A percentile compares a stretch with the other conserved stretches of the same genome.
phyloP scores from a whole-genome alignment of 495 filamentous ascomycete species.

The Talaromyces adpressus region DNA sequence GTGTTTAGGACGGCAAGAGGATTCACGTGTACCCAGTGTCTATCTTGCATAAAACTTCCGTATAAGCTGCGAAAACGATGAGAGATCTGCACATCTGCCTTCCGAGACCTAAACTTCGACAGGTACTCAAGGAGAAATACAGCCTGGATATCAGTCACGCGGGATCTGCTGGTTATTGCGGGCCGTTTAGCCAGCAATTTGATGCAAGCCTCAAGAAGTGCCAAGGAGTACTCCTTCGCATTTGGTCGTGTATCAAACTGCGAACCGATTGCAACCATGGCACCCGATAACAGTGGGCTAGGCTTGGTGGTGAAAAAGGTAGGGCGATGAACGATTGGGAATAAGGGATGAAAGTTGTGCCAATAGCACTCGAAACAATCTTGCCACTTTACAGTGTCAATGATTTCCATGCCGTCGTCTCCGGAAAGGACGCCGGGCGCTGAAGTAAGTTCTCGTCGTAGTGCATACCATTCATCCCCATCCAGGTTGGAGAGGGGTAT shows the following conservation, averaged over 20 bases:
- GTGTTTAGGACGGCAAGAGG: constrained; percentile 10
- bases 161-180: constrained; percentile 14
- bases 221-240: constrained; percentile 24
- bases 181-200: constrained; percentile 24
- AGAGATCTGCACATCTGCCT: constrained; percentile 12
- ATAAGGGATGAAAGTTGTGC: constrained; percentile 31
- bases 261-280: constrained; percentile 34
- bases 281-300: constrained; percentile 28
- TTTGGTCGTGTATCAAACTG: constrained; percentile 25
- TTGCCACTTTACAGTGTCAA: constrained; percentile 25
- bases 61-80: constrained; percentile 13
- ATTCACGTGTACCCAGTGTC: constrained; percentile 9
- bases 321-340: constrained; percentile 33
- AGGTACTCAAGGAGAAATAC: constrained; percentile 16
- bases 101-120: constrained; percentile 12
- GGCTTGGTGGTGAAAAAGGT: constrained; percentile 21
- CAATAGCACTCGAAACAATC: constrained; percentile 36
- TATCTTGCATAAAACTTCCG: constrained; percentile 12
- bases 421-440: constrained; percentile 22
- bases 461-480: constrained; percentile 25
- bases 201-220: constrained; percentile 27
- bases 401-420: constrained; percentile 23
- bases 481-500: constrained; percentile 38
- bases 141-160: constrained; percentile 15
- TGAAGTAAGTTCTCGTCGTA: constrained; percentile 33